Conservation (phyloP, 2,329 filamentous ascomycete genomes). For the Aspergillus caelatus region DNA sequence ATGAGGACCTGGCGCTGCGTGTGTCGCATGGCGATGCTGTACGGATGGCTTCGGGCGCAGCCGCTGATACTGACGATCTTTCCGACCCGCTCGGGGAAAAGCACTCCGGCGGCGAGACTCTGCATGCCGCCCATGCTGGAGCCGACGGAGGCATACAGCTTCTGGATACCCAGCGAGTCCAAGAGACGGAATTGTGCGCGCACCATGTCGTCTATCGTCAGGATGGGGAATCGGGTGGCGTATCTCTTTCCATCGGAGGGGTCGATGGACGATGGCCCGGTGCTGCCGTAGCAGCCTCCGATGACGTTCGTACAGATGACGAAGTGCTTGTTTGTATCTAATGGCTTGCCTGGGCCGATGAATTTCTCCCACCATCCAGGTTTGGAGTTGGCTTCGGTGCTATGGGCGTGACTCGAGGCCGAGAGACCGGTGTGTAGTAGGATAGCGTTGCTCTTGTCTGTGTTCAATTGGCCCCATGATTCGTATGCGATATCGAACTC, state of each 20-base stretch:
- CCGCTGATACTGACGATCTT: constrained; percentile 88
- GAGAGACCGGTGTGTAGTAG: constrained; percentile 91
- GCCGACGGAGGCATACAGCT: constrained; percentile 88
- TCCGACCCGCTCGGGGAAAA: constrained; percentile 80
- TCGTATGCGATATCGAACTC: constrained; percentile 92
- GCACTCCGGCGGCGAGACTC: constrained; percentile 79
- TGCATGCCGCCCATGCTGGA: constrained; percentile 99
- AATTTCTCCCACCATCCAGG: constrained; percentile 99
- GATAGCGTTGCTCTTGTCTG: constrained; percentile 81
- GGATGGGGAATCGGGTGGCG: constrained; percentile 90
- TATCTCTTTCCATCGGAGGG: constrained; percentile 86
- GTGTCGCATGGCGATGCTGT: constrained; percentile 98
- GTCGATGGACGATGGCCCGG: constrained; percentile 84
- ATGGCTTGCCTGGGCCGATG: constrained; percentile 80
- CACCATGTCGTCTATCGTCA: constrained; percentile 98
- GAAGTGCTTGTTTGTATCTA: constrained; percentile 91
- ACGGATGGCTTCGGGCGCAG: constrained; percentile 91
- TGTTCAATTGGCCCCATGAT: constrained; percentile 68
- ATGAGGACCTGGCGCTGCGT: constrained; percentile 96
- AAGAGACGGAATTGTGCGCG: constrained; percentile 89
- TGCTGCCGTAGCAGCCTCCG: constrained; percentile 94
- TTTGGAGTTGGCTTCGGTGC: constrained; percentile 81
- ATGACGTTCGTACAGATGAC: constrained; percentile 96
- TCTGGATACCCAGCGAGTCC: constrained; percentile 73
- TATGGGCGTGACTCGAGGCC: constrained; percentile 95